A percentile compares a stretch with the other conserved stretches of the same genome.
These are phyloP conservation scores for Colletotrichum aenigma DNA, from an alignment of 2,329 filamentous ascomycete genomes.

Conservation along the genomic window DNA sequence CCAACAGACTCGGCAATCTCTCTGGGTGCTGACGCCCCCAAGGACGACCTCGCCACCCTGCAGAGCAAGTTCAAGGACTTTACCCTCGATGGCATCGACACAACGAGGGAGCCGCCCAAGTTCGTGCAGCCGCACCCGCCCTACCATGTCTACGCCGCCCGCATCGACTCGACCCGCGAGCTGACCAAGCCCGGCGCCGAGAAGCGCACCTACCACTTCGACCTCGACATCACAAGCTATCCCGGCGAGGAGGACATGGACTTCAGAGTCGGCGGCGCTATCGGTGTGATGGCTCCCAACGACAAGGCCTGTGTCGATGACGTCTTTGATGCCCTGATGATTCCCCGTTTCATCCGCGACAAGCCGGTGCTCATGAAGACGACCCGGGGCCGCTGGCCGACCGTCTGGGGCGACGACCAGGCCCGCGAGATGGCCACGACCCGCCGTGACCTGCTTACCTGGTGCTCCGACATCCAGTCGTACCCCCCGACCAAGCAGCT, in stretches of 20 bases:
- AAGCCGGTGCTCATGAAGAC: slow-evolving; percentile 83
- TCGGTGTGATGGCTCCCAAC: slow-evolving; percentile 92
- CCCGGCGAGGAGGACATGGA: slow-evolving; percentile 83
- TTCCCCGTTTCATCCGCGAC: slow-evolving; percentile 83
- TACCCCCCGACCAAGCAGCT: slow-evolving; percentile 89
- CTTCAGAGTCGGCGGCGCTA: slow-evolving; percentile 95
- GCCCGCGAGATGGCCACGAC: slow-evolving; percentile 88
- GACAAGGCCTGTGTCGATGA: slow-evolving; percentile 78
- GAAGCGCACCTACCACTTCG: slow-evolving; percentile 97
- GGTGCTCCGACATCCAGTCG: slow-evolving; percentile 94
- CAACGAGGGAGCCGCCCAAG: slow-evolving; percentile 74
- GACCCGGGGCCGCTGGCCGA: slow-evolving; percentile 86
- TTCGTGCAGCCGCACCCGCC: slow-evolving; percentile 96
- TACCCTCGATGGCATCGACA: slow-evolving; percentile 53
- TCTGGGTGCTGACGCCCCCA: slow-evolving; percentile 42
- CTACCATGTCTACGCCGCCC: slow-evolving; percentile 90
- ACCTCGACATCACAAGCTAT: slow-evolving; percentile 95
- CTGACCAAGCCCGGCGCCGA: slow-evolving; percentile 87
- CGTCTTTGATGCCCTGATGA: slow-evolving; percentile 78
- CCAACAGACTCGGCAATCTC: slow-evolving; percentile 56
- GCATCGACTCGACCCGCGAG: slow-evolving; percentile 82
- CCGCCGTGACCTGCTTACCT: slow-evolving; percentile 87
- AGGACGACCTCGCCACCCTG: slow-evolving; percentile 27
- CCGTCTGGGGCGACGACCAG: slow-evolving; percentile 94
- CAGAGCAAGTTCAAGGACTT: slow-evolving; percentile 29